Percentiles rank a stretch among this genome's conserved stretches.
Conservation (phyloP, 306 rosid species). For the Cucurbita argyrosperma region DNA sequence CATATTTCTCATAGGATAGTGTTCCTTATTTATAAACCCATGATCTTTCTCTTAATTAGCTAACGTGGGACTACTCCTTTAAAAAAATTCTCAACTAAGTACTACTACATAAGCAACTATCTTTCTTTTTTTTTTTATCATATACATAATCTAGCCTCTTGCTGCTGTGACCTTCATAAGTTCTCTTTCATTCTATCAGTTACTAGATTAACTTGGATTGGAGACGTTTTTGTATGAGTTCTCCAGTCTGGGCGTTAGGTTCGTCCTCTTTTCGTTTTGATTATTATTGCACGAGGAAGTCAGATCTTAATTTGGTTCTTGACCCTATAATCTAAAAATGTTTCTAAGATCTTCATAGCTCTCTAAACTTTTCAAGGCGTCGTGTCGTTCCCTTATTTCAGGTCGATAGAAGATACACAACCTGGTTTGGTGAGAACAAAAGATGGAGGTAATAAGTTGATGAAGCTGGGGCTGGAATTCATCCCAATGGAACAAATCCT, state of each 20-base stretch:
- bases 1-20: too few relatives aligned
- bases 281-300: neutral
- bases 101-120: too few relatives aligned
- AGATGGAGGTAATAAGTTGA: constrained; percentile 44
- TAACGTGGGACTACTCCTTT: too few relatives aligned
- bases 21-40: too few relatives aligned
- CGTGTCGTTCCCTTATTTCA: neutral
- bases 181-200: neutral
- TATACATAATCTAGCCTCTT: neutral
- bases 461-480: constrained; percentile 63
- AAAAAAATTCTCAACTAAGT: too few relatives aligned
- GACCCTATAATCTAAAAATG: neutral
- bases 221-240: neutral
- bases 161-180: neutral
- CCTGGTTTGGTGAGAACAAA: constrained; percentile 60
- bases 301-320: too few relatives aligned
- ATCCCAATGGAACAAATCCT: constrained; percentile 75
- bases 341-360: neutral
- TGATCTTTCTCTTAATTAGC: too few relatives aligned
- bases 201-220: neutral
- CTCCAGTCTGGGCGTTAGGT: neutral
- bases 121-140: neutral
- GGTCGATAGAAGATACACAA: constrained; percentile 59
- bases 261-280: neutral
- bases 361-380: neutral